Conservation (phyloP, 1,284 basidiomycete genomes). For the Ustilago shanxiensis region DNA sequence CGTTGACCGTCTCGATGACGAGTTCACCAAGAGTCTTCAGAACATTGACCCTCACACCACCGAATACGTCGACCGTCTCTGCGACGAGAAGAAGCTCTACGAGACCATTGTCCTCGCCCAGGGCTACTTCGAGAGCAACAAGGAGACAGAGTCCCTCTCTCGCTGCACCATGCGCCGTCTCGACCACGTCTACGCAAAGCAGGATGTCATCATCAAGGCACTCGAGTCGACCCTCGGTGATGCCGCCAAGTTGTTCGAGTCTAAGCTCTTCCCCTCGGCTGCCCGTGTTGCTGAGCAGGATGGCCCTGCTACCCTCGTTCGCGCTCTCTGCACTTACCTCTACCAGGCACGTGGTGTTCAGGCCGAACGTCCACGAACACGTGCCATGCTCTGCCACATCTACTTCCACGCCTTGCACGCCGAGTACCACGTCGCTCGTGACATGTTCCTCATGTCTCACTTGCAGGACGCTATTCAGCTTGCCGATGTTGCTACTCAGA, state of each 20-base stretch:
- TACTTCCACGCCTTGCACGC: conserved; percentile 93
- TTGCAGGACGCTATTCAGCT: conserved; percentile 95
- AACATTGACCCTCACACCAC: conserved; percentile 98
- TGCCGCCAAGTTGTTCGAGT: conserved; percentile 64
- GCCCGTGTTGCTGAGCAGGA: conserved; percentile 56
- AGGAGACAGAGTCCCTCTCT: conserved; percentile 58
- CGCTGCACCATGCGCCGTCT: conserved; percentile 93
- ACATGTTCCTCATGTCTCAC: conserved; percentile 99
- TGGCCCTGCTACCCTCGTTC: conserved; percentile 80
- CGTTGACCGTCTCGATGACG: conserved; percentile 95
- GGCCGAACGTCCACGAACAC: conserved; percentile 85
- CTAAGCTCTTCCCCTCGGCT: conserved; percentile 62
- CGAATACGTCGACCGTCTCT: conserved; percentile 90
- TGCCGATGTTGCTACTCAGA: conserved; percentile 96
- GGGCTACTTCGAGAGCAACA: conserved; percentile 77
- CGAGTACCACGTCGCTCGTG: conserved; percentile 95
- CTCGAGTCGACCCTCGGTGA: conserved; percentile 77
- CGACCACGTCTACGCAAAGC: conserved; percentile 97
- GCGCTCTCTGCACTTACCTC: conserved; percentile 88
- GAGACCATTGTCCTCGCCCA: conserved; percentile 92
- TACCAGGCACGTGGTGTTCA: conserved; percentile 85
- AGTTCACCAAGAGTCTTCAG: conserved; percentile 97
- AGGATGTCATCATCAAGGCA: conserved; percentile 90
- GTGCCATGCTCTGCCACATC: conserved; percentile 97
- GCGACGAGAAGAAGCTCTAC: conserved; percentile 92